Evolutionary conservation across 75 land plant genomes (phyloP), one percentile per base, ranked within the genome.

Genomic region (Larix kaempferi): DNA sequence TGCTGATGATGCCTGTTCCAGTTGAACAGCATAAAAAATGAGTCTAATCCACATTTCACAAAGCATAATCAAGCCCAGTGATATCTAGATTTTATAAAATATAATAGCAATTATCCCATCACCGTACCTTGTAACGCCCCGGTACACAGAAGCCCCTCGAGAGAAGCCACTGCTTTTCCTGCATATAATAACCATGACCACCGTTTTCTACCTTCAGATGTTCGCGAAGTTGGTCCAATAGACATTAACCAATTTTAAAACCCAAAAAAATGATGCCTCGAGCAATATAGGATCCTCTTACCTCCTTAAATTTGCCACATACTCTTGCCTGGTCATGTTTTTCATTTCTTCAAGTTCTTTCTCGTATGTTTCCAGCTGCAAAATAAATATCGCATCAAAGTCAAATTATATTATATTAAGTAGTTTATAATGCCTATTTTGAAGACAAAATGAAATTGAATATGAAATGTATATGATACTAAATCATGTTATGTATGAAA

Each of bases 161-260:
- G 95, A 90, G 61, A 92, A 92, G 5, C 95, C 92, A 77, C 89
- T 90, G 76, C 95, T 92, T 80, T 88, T 88, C 82, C 94, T 90
- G 82, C 52, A n/a, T 49, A 49, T 49, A 11, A 41, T 49, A 49
- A 11, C 52, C 10, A 49, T 8, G 52, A 8, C 10, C 52, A 44
- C 6, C 49, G 8, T 49, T 49, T 49, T 49, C 1, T 7, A 49
- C 52, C 52, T 49, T 49, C 0, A 8, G 10, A 8, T 49, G 10
- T 49, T 49, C 0, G 7, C 52, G 0, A 49, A 49, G 52, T 49
- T 49, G 52, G 52, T 49, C 52, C 52, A 49, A 49, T 49, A 8
- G 52, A 49, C 52, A 49, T 49, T 49, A 49, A 49, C 52, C 52
- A 49, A 11, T 49, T 49, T 8, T 5, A 58, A 58, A 58, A 58